Percentiles rank a stretch among this genome's conserved stretches.
Evolutionary conservation across 257 asterid species (phyloP).

Genomic region (Solanum boliviense): DNA sequence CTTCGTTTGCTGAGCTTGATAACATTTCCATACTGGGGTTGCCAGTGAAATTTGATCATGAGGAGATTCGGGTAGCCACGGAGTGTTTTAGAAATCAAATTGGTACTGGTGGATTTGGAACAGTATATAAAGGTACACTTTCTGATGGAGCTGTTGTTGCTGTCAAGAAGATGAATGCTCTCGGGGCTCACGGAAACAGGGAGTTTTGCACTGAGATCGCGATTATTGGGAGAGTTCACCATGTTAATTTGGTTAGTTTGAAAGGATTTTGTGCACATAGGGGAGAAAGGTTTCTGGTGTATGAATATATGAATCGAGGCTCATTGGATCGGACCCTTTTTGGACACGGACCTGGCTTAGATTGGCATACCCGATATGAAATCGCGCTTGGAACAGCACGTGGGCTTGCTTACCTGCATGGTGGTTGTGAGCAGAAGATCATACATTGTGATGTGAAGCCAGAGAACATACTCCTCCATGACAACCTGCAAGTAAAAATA

Average conservation of each 20-base stretch:
- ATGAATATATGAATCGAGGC: constrained; percentile 71
- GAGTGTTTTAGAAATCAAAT: constrained; percentile 38
- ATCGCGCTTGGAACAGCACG: constrained; percentile 65
- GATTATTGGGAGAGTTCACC: constrained; percentile 61
- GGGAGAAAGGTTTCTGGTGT: constrained; percentile 47
- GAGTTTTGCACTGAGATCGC: constrained; percentile 69
- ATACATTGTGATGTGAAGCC: constrained; percentile 79
- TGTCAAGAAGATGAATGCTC: constrained; percentile 42
- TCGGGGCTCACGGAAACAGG: constrained; percentile 44
- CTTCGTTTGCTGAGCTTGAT: constrained; percentile 26
- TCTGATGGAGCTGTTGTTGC: constrained; percentile 49
- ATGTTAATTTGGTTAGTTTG: constrained; percentile 55
- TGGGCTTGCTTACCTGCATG: constrained; percentile 68
- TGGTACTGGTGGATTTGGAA: constrained; percentile 74
- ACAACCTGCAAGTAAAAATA: constrained; percentile 47
- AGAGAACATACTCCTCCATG: constrained; percentile 60
- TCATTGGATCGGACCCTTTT: constrained; percentile 60
- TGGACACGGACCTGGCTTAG: constrained; percentile 46
- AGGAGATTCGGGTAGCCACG: constrained; percentile 48
- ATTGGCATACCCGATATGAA: constrained; percentile 56
- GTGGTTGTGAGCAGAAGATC: constrained; percentile 59
- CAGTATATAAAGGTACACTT: constrained; percentile 51
- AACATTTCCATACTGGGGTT: constrained; percentile 43
- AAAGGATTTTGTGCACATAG: constrained; percentile 59
- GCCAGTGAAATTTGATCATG: constrained; percentile 42